Conservation (phyloP, 805 yeast genomes). For the Candida golubevii region DNA sequence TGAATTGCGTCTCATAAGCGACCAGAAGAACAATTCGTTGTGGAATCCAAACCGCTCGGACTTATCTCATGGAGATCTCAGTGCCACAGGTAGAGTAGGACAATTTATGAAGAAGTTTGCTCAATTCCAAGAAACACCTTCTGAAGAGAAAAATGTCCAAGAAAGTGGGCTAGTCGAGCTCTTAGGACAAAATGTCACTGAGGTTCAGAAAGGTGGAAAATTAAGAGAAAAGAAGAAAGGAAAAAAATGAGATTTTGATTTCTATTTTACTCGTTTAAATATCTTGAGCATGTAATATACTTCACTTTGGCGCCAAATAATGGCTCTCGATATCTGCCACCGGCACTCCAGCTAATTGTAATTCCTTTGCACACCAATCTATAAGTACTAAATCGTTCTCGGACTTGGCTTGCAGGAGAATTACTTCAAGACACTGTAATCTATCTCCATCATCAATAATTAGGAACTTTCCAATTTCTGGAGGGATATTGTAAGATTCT, state of each 20-base stretch:
- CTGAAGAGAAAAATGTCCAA: conserved; percentile 27
- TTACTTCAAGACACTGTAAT: conserved; percentile 18
- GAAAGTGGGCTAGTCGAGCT: conserved; percentile 54
- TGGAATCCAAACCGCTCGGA: conserved; percentile 91
- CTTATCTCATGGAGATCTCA: conserved; percentile 68
- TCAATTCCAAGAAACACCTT: conserved; percentile 29
- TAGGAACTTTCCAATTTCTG: conserved; percentile 16
- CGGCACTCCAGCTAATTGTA: conserved; percentile 25
- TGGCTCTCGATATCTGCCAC: conserved; percentile 7
- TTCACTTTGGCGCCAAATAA: not conserved
- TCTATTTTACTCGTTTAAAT: no score
- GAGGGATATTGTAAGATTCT: conserved; percentile 19
- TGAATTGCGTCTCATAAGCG: conserved; percentile 80
- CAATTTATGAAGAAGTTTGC: conserved; percentile 68
- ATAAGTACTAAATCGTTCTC: conserved; percentile 22
- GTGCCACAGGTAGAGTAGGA: conserved; percentile 75
- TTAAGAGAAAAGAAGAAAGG: conserved; percentile 42
- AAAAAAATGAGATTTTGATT: conserved; percentile 18
- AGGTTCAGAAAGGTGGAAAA: conserved; percentile 55
- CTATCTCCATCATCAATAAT: conserved; percentile 13
- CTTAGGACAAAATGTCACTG: conserved; percentile 53
- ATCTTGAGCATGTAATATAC: no score
- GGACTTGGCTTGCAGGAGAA: conserved; percentile 21
- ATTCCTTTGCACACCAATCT: conserved; percentile 30
- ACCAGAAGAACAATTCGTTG: conserved; percentile 78